Evolutionary conservation across 306 rosid genomes (phyloP), one percentile per base, ranked within the genome.

Genomic region (Gillenia trifoliata): DNA sequence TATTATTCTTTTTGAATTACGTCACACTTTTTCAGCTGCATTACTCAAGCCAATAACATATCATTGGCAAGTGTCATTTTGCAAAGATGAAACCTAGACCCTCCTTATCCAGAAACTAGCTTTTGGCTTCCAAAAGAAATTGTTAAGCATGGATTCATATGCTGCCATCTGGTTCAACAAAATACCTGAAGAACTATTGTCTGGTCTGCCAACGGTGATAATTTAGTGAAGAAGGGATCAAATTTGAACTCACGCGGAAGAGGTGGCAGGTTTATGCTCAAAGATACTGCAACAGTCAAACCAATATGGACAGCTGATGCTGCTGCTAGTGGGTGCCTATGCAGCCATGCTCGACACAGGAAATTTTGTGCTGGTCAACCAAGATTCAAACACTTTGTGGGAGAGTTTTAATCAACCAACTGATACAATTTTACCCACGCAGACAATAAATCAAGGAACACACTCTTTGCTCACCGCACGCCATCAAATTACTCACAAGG

Each of bases 351-450:
- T 54, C 0, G 60, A n/a, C 65, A 73, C 13, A 1, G 92, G 93
- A 0, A 88, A 88, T 6, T 54, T 54, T 20, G 59, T 54, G 26
- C 25, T 54, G 59, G 59, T 22, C 4, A 52, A n/a, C 59, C 28
- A 8, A 0, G 30, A 56, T 29, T 77, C 84, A 0, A 25, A 11
- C 1, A 0, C 11, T 73, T 29, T 82, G 33, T 91, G 93, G 96
- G 55, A 79, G 78, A 88, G 90, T 63, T 91, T 91, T 71, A 33
- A 79, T 1, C 5, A 57, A 28, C 93, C 93, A 17, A 85, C 91
- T 0, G 91, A 88, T 66, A 91, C 96, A 0, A 76, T 91, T 63
- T 75, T 91, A 62, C 96, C 91, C 1, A 56, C 75, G 29, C 86
- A 87, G 52, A 50, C 38, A 11, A 9, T 91, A 12, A 36, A n/a